Conservation (phyloP, 768 basidiomycete species). For the Collybiopsis confluens region DNA sequence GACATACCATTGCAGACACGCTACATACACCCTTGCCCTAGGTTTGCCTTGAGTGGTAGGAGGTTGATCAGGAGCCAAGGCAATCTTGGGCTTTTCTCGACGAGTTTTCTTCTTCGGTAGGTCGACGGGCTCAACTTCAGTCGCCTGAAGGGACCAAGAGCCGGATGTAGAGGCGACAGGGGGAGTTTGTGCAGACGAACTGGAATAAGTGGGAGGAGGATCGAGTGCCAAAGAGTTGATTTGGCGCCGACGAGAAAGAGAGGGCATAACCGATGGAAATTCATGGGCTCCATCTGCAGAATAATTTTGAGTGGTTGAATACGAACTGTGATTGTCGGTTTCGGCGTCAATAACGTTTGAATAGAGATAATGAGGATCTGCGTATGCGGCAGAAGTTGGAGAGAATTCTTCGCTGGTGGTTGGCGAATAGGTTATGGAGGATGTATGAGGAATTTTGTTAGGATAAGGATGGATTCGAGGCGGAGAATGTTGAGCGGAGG, state of each 20-base stretch:
- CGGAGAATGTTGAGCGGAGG: not conserved
- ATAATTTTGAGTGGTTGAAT: not conserved
- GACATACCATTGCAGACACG: constrained; percentile 71
- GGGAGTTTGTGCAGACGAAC: not conserved
- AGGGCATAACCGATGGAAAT: not conserved
- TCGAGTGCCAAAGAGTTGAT: not conserved
- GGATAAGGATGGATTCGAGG: not conserved
- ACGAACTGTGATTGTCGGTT: not conserved
- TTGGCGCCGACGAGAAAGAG: not conserved
- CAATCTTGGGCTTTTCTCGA: constrained; percentile 56
- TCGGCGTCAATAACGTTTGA: not conserved
- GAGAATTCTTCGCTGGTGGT: no score
- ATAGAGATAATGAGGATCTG: not conserved
- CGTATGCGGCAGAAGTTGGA: not conserved
- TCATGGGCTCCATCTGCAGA: not conserved
- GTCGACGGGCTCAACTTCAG: not conserved
- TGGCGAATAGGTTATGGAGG: not conserved
- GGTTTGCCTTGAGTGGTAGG: constrained; percentile 79
- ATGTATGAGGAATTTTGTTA: not conserved
- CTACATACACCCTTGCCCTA: constrained; percentile 71
- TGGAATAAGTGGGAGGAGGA: not conserved
- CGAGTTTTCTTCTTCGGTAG: constrained; percentile 32
- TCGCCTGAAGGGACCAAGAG: not conserved
- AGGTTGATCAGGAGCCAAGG: constrained; percentile 71
- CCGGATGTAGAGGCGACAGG: not conserved